Conservation (phyloP, 176 grass and related monocot genomes). For the Bothriochloa decipiens region DNA sequence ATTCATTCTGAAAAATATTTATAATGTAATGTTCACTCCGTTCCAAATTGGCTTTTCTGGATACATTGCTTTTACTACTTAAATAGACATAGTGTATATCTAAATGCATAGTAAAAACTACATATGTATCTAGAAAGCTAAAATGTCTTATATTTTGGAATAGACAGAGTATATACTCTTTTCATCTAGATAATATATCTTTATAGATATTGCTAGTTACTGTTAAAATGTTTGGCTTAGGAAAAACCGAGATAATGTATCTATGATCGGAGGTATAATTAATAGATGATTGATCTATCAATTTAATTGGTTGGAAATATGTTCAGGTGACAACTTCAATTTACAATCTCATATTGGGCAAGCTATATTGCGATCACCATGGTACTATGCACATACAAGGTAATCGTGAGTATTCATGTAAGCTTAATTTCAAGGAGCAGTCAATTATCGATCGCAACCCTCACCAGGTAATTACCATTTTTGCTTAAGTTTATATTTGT, state of each 20-base stretch:
- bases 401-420: conserved; percentile 94
- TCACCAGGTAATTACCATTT: conserved; percentile 73
- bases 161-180: not conserved
- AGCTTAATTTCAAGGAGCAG: too few relatives aligned
- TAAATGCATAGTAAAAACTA: too few relatives aligned
- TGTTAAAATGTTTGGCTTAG: not conserved
- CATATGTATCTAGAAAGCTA: too few relatives aligned
- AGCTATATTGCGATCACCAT: conserved; percentile 99
- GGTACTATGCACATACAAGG: conserved; percentile 99
- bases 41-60: too few relatives aligned
- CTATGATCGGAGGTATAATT: not conserved
- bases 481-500: conserved; percentile 22
- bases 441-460: conserved; percentile 99
- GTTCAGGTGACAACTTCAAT: conserved; percentile 96
- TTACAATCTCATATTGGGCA: conserved; percentile 99
- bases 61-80: too few relatives aligned
- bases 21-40: too few relatives aligned
- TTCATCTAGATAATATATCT: not conserved
- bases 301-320: conserved; percentile 30
- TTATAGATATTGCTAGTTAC: too few relatives aligned
- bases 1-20: not conserved
- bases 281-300: conserved; percentile 5
- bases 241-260: not conserved
- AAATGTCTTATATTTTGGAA: not conserved
- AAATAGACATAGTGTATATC: too few relatives aligned